Evolutionary conservation across 2,329 filamentous ascomycete species (phyloP).

Genomic region (Colletotrichum viniferum): DNA sequence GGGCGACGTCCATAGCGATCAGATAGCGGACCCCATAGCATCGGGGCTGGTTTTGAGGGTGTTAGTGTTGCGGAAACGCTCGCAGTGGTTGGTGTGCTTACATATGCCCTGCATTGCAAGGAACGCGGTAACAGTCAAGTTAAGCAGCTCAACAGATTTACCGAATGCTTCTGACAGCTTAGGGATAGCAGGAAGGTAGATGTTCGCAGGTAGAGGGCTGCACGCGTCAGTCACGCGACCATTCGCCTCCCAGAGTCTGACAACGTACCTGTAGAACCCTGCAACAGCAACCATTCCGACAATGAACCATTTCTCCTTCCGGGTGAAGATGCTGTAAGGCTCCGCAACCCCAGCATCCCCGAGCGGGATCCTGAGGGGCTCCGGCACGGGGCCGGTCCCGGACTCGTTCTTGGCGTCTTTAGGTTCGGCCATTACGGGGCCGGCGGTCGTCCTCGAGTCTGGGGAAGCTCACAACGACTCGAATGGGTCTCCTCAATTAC

Average conservation of each 20-base stretch:
- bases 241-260: not conserved
- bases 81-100: fast-evolving
- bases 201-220: constrained; percentile 37
- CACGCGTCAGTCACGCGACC: not conserved
- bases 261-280: constrained; percentile 25
- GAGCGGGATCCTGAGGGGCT: constrained; percentile 5
- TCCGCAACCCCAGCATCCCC: not conserved
- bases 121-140: constrained; percentile 36
- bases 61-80: too few relatives aligned
- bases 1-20: constrained; percentile 36
- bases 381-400: not conserved
- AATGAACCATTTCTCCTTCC: constrained; percentile 29
- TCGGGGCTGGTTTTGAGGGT: constrained; percentile 24
- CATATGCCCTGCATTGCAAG: constrained; percentile 33
- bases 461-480: not conserved
- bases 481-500: not conserved
- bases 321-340: constrained; percentile 28
- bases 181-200: constrained; percentile 37
- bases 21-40: constrained; percentile 39
- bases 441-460: not conserved
- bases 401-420: not conserved
- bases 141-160: constrained; percentile 32
- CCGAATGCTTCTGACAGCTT: constrained; percentile 30
- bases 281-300: constrained; percentile 30
- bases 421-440: not conserved